Base-by-base conservation (phyloP, 805 yeast species). In the Blastobotrys peoriensis region DNA sequence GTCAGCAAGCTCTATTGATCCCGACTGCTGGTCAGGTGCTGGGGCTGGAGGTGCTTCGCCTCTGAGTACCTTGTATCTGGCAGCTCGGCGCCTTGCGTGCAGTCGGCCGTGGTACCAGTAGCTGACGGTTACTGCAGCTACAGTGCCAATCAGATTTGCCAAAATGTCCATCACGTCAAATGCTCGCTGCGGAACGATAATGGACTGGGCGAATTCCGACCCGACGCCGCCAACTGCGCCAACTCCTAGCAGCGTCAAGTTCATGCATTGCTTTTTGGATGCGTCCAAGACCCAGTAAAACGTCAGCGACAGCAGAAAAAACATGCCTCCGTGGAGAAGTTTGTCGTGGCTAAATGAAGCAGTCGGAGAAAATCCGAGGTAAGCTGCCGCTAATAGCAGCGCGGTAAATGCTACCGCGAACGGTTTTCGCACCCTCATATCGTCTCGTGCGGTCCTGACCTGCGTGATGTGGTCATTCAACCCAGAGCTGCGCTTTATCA, bases 241-340 rank as follows among this genome's bases (percentile, higher is more conserved):
- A 43, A 70, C 65, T 3, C 60, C 64, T 13, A 59, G 37, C 10
- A 63, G 28, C 3, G 72, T 63, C 16, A 63, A 44, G 25, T 65
- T 57, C 37, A 63, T 56, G 15, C 65, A 57, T 17, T 70, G 55
- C 39, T 62, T 57, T 9, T 73, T 56, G 3, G 65, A 49, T 5
- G 65, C 49, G 44, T 68, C 73, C 4, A 68, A 46, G 18, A 66
- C 54, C 74, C 74, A 68, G 60, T 69, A 68, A 47, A 69, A 65
- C n/a, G 55, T 48, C 18, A 63, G 43, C 5, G 69, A 59, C 16
- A 68, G 50, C 18, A 63, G 37, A 41, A 69, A 65, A 47, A 68
- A 68, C 19, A 64, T 59, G 5, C 50, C 44, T 22, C 61, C 61
- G 40, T 69, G 74, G 22, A 64, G 51, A 4, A 53, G 46, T 49